Base-by-base conservation (phyloP, 1,139 yeast species). In the Protomyces inundatus region DNA sequence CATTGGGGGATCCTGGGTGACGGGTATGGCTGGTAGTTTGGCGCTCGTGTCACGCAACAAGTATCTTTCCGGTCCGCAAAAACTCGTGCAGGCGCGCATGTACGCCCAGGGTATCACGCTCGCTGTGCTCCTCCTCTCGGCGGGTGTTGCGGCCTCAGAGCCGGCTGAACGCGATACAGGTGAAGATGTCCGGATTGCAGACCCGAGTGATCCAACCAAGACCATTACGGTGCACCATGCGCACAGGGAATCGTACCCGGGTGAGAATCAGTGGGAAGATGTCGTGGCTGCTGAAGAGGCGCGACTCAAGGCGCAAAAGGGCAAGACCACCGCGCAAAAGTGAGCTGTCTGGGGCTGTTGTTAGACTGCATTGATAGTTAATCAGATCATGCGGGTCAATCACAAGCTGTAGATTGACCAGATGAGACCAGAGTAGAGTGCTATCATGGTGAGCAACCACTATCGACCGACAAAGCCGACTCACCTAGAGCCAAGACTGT, bases 21-120 rank as follows among this genome's bases (percentile, higher is more conserved):
- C 84, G 35, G 85, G 95, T 6, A 77, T 90, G 79, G 90, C 82
- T 69, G 96, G 95, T 0, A 86, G 96, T 2, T 89, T 95, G 90
- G 83, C 79, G 65, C 72, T 79, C 59, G 90, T 89, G 61, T 86
- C 88, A 78, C 82, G 81, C 70, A 96, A 90, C 75, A 86, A 84
- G 70, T 80, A 84, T 74, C 81, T 90, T 86, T 83, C 90, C 65
- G 82, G 82, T 66, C 79, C 96, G 4, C 97, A 90, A 77, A 90
- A 90, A 76, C 84, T 89, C 48, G 96, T 89, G 37, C 95, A 88
- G 75, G 96, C 97, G 36, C 86, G 97, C 82, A 90, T 90, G 86
- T 89, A 89, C 74, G 97, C 97, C 6, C 97, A 90, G 66, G 67
- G 66, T 6, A 55, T 66, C 33, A 66, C 67, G 6, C 57, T 66